These are phyloP conservation scores for Xanthoparmelia taractica DNA, from an alignment of 495 filamentous ascomycete species.

Conservation along the genomic window DNA sequence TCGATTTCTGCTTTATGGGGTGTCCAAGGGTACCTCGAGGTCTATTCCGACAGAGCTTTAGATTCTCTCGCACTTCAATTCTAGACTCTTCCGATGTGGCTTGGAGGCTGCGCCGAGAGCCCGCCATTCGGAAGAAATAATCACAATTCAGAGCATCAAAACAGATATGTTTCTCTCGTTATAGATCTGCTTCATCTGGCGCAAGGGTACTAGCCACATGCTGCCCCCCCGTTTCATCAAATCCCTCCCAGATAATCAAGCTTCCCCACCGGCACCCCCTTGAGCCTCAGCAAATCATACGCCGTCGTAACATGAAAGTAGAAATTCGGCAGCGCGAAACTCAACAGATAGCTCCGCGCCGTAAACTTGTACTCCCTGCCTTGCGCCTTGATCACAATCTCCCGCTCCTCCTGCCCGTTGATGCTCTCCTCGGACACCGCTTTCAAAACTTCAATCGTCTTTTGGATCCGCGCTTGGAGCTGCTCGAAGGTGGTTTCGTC, in stretches of 20 bases:
- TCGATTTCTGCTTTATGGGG: no score
- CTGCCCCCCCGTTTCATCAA: no score
- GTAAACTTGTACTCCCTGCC: slow-evolving; percentile 23
- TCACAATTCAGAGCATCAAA: neutral
- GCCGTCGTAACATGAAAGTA: slow-evolving; percentile 51
- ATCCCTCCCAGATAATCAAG: slow-evolving; percentile 36
- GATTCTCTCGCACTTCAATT: neutral
- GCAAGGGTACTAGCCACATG: no score
- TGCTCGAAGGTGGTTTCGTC: slow-evolving; percentile 36
- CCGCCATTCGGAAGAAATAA: neutral
- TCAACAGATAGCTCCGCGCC: slow-evolving; percentile 29
- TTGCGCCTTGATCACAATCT: slow-evolving; percentile 29
- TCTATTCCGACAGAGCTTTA: neutral
- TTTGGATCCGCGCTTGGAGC: slow-evolving; percentile 35
- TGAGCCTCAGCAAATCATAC: slow-evolving; percentile 47
- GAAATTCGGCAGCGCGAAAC: slow-evolving; percentile 45
- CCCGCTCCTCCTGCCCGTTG: slow-evolving; percentile 31
- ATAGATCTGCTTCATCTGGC: no score
- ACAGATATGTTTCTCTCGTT: neutral
- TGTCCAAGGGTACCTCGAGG: neutral
- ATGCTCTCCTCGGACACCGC: slow-evolving; percentile 33
- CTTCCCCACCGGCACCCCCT: slow-evolving; percentile 53
- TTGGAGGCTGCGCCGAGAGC: neutral
- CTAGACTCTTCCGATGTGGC: neutral
- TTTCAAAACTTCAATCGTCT: slow-evolving; percentile 35